Base-by-base conservation (phyloP, 495 filamentous ascomycete genomes). In the Hyaloscypha hepaticicola region DNA sequence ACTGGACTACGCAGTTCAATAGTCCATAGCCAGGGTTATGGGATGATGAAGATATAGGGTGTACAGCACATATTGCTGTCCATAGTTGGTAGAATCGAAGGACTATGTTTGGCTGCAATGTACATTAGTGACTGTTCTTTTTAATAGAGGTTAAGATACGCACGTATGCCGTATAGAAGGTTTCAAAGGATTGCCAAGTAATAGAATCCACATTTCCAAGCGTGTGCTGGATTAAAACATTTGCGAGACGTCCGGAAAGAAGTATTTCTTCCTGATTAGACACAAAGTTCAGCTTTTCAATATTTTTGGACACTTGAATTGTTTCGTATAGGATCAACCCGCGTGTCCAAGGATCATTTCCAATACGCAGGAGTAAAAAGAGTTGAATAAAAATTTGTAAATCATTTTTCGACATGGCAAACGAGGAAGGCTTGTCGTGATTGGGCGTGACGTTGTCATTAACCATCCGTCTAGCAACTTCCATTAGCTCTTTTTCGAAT, bases 311-410 rank as follows among this genome's bases (percentile, higher is more conserved):
- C 19, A 56, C 26, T 56, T 56, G 53, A 56, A 11, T 56, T n/a
- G n/a, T n/a, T 26, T 56, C 21, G 19, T 56, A 28, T 27, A 26
- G 53, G 7, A 56, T 28, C 53, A 56, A 56, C 53, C 53, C 53
- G 53, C 53, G 53, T 56, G 8, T 31, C 53, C 53, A 56, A 56
- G 53, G 53, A 6, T 6, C 24, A 56, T 56, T 56, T 56, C 53
- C 53, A 56, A 56, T 56, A 27, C 53, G 53, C 53, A 56, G 53
- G 53, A 56, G 53, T 56, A 56, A 56, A 56, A 56, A 56, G 53
- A 56, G 53, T 27, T 56, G 53, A 56, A 56, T 56, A 22, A 56
- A 27, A 22, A 22, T 56, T 22, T 56, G 53, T 56, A 56, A 56
- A 22, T 56, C 53, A 56, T 56, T 7, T 56, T 56, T 56, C 27